A percentile compares a stretch with the other conserved stretches of the same genome.
phyloP scores from a whole-genome alignment of 495 filamentous ascomycete species.

The Penicillium lividum region DNA sequence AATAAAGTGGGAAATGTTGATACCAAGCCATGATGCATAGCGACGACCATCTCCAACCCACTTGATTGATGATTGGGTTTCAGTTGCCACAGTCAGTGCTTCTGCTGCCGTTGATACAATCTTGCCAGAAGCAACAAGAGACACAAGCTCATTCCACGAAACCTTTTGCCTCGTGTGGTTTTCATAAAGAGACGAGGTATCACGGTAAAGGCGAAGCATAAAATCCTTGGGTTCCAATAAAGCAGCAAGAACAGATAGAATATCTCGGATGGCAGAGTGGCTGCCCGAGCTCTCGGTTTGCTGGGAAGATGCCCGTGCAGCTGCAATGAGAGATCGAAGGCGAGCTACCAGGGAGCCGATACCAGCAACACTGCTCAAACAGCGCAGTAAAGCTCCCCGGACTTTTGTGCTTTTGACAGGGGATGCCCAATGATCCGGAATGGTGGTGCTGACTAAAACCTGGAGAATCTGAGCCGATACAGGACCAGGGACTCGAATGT shows the following conservation, averaged over 20 bases:
- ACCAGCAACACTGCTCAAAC: slow-evolving; percentile 71
- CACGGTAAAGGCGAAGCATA: slow-evolving; percentile 53
- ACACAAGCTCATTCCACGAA: slow-evolving; percentile 67
- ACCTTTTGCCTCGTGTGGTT: slow-evolving; percentile 43
- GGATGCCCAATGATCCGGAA: slow-evolving; percentile 76
- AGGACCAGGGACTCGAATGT: slow-evolving; percentile 63
- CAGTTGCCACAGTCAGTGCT: slow-evolving; percentile 58
- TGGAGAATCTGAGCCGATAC: slow-evolving; percentile 69
- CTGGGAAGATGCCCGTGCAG: slow-evolving; percentile 27
- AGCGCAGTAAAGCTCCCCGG: slow-evolving; percentile 56
- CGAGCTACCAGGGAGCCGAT: slow-evolving; percentile 67
- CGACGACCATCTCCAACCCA: slow-evolving; percentile 69
- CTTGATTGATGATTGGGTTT: slow-evolving; percentile 26
- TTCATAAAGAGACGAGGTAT: slow-evolving; percentile 35
- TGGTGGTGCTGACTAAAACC: slow-evolving; percentile 63
- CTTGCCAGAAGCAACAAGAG: slow-evolving; percentile 68
- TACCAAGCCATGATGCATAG: slow-evolving; percentile 77
- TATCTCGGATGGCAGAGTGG: slow-evolving; percentile 32
- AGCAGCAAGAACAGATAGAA: slow-evolving; percentile 50
- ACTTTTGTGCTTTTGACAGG: slow-evolving; percentile 41
- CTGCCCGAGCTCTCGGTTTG: slow-evolving; percentile 32
- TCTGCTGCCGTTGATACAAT: slow-evolving; percentile 74
- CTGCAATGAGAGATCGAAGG: slow-evolving; percentile 54
- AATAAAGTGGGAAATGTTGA: slow-evolving; percentile 59
- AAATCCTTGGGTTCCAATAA: slow-evolving; percentile 59